Conservation (phyloP, 768 basidiomycete genomes). For the Tricholoma flavovirens region DNA sequence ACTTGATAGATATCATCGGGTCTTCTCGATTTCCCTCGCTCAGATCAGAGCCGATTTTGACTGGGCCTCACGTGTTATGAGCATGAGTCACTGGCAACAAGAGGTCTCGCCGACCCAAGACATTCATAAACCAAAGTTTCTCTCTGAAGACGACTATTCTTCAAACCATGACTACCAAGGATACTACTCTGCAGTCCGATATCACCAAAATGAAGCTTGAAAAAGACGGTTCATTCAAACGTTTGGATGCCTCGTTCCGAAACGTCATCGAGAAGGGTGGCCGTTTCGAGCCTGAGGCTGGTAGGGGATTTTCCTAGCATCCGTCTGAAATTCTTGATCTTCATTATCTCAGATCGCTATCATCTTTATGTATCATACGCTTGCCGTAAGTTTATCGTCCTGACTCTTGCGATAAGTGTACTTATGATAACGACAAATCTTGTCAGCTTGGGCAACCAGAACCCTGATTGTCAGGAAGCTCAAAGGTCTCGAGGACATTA, state of each 20-base stretch:
- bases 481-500: constrained; percentile 83
- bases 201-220: constrained; percentile 46
- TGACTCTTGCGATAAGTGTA: constrained; percentile 2
- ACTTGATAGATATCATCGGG: too few relatives aligned
- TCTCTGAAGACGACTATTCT: background rate
- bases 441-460: constrained; percentile 86
- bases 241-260: constrained; percentile 48
- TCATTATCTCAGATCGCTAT: constrained; percentile 59
- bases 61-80: too few relatives aligned
- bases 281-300: constrained; percentile 69
- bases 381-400: constrained; percentile 54
- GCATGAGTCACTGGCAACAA: too few relatives aligned
- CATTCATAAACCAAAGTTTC: background rate
- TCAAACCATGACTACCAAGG: constrained; percentile 18
- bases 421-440: constrained; percentile 4
- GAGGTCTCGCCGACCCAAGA: too few relatives aligned
- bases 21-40: too few relatives aligned
- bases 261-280: constrained; percentile 50
- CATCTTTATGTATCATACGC: constrained; percentile 86
- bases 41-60: too few relatives aligned
- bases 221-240: constrained; percentile 48
- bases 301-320: constrained; percentile 33
- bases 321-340: background rate
- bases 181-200: constrained; percentile 38
- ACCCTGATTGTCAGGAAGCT: constrained; percentile 84